Conservation (phyloP, 129 eudicot species). For the Flaveria robusta region DNA sequence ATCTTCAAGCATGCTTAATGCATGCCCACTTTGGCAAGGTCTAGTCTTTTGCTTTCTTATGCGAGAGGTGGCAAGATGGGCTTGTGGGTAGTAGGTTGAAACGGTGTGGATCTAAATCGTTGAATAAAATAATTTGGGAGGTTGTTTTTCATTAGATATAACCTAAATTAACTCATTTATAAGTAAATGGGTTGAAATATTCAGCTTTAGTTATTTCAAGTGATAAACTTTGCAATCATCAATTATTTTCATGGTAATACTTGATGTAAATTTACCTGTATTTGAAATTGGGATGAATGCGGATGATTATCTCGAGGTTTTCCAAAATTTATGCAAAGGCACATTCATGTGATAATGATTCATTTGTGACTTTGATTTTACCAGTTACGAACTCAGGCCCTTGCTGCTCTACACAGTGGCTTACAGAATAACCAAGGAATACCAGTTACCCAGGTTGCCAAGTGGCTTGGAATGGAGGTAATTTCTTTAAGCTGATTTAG, state of each 20-base stretch:
- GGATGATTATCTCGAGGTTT: background rate
- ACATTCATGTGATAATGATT: conserved; percentile 5
- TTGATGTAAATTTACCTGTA: background rate
- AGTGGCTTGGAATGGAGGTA: conserved; percentile 99
- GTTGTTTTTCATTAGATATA: background rate
- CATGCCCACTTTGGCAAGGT: conserved; percentile 99
- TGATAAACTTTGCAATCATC: background rate
- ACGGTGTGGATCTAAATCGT: background rate
- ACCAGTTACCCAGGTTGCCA: conserved; percentile 70
- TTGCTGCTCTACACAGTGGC: conserved; percentile 86
- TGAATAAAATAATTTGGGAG: background rate
- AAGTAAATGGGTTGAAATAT: background rate
- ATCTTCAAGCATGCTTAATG: conserved; percentile 96
- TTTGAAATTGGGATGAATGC: background rate
- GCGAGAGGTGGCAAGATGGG: background rate
- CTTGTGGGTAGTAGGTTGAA: background rate
- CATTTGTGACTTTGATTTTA: conserved; percentile 28
- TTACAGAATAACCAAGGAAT: conserved; percentile 89
- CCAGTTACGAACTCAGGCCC: conserved; percentile 95
- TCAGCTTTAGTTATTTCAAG: background rate
- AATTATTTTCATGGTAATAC: conserved; percentile 10
- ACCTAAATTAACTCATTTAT: background rate
- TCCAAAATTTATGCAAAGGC: background rate
- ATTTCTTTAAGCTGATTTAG: conserved; percentile 19
- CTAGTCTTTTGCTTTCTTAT: conserved; percentile 27